A percentile compares a stretch with the other conserved stretches of the same genome.
Conservation (phyloP, 768 basidiomycete species). For the Hericium alpestre region DNA sequence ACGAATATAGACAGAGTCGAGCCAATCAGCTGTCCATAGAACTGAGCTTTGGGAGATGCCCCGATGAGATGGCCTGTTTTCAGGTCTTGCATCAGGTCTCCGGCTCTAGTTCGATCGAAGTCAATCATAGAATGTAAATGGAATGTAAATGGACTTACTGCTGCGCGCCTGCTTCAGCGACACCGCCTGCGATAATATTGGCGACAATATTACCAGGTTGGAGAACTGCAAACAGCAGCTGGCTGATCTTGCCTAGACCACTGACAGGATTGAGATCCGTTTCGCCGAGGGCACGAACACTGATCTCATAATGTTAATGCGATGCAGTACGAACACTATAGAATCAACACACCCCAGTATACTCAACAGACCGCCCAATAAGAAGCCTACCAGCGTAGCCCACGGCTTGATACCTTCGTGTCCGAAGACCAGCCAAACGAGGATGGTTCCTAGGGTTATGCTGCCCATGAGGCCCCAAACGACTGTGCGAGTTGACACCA, state of each 20-base stretch:
- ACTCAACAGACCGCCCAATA: conserved; percentile 74
- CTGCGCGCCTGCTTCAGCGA: conserved; percentile 92
- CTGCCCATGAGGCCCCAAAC: conserved; percentile 51
- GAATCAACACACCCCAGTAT: conserved; percentile 64
- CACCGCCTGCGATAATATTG: conserved; percentile 93
- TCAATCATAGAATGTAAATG: background rate
- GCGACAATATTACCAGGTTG: conserved; percentile 95
- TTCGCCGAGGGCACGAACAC: conserved; percentile 89
- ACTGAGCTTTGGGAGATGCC: conserved; percentile 89
- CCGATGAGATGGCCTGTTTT: conserved; percentile 92
- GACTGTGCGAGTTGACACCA: conserved; percentile 79
- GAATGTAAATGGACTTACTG: conserved; percentile 41
- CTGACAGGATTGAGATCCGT: conserved; percentile 91
- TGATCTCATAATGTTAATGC: conserved; percentile 20
- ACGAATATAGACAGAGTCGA: conserved; percentile 82
- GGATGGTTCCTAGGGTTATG: conserved; percentile 55
- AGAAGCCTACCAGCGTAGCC: conserved; percentile 82
- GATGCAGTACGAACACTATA: background rate
- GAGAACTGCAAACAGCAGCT: conserved; percentile 87
- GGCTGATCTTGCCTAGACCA: conserved; percentile 89
- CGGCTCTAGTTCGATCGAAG: conserved; percentile 46
- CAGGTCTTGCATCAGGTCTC: conserved; percentile 96
- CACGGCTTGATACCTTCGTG: conserved; percentile 87
- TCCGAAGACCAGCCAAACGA: conserved; percentile 88
- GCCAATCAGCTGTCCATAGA: conserved; percentile 88